Conservation (phyloP, 495 filamentous ascomycete genomes). For the Usnea hakonensis region DNA sequence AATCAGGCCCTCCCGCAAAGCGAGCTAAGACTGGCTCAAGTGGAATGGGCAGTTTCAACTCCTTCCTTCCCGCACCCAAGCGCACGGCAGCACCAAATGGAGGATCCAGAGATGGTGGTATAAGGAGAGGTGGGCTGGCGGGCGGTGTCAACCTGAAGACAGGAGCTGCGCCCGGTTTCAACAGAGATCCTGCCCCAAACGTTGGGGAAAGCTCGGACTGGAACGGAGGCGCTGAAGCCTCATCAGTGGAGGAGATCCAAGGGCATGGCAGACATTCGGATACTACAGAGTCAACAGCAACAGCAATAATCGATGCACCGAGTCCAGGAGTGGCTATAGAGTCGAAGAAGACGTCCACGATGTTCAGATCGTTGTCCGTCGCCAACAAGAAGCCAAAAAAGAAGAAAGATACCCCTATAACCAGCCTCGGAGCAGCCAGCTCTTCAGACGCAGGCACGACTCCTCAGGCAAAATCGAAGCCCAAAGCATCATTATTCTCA, state of each 20-base stretch:
- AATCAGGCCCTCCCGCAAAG: conserved; percentile 63
- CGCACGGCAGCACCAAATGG: conserved; percentile 63
- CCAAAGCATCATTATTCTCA: conserved; percentile 59
- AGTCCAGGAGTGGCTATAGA: conserved; percentile 52
- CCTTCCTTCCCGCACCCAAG: conserved; percentile 83
- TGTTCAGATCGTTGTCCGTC: conserved; percentile 85
- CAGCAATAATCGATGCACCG: conserved; percentile 24
- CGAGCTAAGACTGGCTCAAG: conserved; percentile 51
- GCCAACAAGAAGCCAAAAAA: conserved; percentile 59
- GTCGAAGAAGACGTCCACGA: conserved; percentile 65
- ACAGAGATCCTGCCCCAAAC: conserved; percentile 39
- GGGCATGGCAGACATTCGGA: background rate
- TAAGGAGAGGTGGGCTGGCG: conserved; percentile 32
- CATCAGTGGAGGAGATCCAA: background rate
- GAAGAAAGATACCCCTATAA: conserved; percentile 42
- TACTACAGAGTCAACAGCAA: too few relatives aligned
- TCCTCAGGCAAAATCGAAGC: conserved; percentile 30
- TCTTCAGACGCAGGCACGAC: conserved; percentile 1
- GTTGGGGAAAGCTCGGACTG: background rate
- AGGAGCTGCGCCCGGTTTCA: conserved; percentile 68
- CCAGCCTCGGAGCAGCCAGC: conserved; percentile 7
- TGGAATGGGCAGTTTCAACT: conserved; percentile 70
- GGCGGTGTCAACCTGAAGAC: conserved; percentile 68
- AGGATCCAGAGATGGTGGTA: conserved; percentile 27
- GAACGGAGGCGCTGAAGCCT: conserved; percentile 4